These are phyloP conservation scores for Aspergillus fumigatus DNA, from an alignment of 2,329 filamentous ascomycete genomes.

Conservation along the genomic window DNA sequence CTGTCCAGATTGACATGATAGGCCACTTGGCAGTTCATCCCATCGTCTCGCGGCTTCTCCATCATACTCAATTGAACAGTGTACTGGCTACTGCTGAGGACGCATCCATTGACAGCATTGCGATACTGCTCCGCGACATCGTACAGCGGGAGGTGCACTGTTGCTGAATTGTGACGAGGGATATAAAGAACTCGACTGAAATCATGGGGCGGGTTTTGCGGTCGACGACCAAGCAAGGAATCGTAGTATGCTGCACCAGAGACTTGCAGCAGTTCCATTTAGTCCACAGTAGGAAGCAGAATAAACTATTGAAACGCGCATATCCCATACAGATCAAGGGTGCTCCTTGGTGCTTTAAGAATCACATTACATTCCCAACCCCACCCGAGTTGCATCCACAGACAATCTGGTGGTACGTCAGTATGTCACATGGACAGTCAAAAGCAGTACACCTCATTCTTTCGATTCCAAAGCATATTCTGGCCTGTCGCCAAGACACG, in stretches of 20 bases:
- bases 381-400: background rate
- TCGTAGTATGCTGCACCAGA: background rate
- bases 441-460: background rate
- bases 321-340: background rate
- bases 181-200: conserved; percentile 7
- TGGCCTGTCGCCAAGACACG: background rate
- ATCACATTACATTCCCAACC: background rate
- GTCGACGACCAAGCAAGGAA: background rate
- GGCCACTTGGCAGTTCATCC: conserved; percentile 1
- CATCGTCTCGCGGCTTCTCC: conserved; percentile 3
- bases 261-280: background rate
- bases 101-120: background rate
- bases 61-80: conserved; percentile 1
- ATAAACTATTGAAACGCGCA: background rate
- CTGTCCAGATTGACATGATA: conserved; percentile 4
- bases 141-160: conserved; percentile 4
- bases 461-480: background rate
- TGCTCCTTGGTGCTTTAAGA: background rate
- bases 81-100: conserved; percentile 5
- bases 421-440: background rate
- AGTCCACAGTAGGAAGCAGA: background rate
- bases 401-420: background rate
- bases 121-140: conserved; percentile 1
- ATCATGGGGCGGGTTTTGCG: background rate
- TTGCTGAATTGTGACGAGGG: conserved; percentile 4